Conservation (phyloP, 108 stramenopile species). For the Fragilaria radians region DNA sequence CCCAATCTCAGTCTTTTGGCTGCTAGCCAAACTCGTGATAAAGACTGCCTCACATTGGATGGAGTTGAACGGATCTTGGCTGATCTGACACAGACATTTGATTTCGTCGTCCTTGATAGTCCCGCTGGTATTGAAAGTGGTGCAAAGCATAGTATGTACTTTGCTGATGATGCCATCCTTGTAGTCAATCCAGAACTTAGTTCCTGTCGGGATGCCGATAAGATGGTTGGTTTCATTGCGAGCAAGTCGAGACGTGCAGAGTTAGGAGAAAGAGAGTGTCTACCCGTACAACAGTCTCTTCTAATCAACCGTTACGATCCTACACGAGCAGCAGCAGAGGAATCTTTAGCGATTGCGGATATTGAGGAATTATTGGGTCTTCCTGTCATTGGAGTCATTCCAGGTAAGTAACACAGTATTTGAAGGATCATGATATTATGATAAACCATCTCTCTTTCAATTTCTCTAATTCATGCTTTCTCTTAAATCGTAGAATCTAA, state of each 20-base stretch:
- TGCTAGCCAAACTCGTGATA: slow-evolving; percentile 62
- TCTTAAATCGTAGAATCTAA: slow-evolving; percentile 44
- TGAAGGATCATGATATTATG: neutral
- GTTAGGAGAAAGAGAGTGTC: slow-evolving; percentile 19
- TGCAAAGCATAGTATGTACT: slow-evolving; percentile 64
- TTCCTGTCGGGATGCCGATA: slow-evolving; percentile 59
- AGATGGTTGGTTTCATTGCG: slow-evolving; percentile 70
- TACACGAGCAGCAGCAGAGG: slow-evolving; percentile 35
- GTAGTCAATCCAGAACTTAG: slow-evolving; percentile 62
- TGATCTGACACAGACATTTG: slow-evolving; percentile 32
- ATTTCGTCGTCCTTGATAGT: slow-evolving; percentile 56
- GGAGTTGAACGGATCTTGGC: slow-evolving; percentile 44
- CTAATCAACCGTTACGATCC: slow-evolving; percentile 61
- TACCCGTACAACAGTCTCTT: slow-evolving; percentile 28
- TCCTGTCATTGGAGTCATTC: slow-evolving; percentile 53
- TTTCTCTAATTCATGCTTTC: neutral
- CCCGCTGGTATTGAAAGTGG: slow-evolving; percentile 66
- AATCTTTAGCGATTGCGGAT: slow-evolving; percentile 34
- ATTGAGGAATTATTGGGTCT: slow-evolving; percentile 60
- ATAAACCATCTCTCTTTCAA: neutral
- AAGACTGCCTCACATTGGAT: slow-evolving; percentile 51
- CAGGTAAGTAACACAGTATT: no score
- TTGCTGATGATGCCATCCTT: slow-evolving; percentile 62
- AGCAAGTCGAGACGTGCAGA: slow-evolving; percentile 42
- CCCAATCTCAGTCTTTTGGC: slow-evolving; percentile 40